Evolutionary conservation across 2,329 filamentous ascomycete species (phyloP), one percentile per base, ranked within the genome.

Genomic region (Diaporthe citri): DNA sequence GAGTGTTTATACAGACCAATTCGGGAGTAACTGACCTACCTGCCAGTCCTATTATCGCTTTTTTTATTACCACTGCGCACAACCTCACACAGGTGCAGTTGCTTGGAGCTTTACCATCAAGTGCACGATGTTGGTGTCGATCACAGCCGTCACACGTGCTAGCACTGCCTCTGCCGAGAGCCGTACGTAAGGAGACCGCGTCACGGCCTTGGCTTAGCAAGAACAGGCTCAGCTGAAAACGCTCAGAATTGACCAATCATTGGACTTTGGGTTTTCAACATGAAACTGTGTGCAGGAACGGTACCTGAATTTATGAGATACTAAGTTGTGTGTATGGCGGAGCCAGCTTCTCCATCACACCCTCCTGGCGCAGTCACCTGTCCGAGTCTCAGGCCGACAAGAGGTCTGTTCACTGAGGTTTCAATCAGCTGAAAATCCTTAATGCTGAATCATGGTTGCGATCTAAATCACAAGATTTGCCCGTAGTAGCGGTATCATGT

Each of bases 101-200:
- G 12, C 10, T 52, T 3, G 8, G 13, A 39, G 15, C 31, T 28
- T 17, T 41, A 15, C 22, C 43, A 4, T 22, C 34, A 22, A 46
- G n/a, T 34, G 12, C n/a, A 1, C 8, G 62, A 8, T 52, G 31
- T 6, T 67, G 43, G 12, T 67, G 46, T 52, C 34, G 64, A 67
- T 67, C 46, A n/a, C 15, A 52, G 46, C 64, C 48, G 2, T 67
- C 64, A 52, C 64, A 67, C 31, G 46, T 39, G 64, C 31, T 52
- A 52, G 64, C 64, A 67, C 64, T 41, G 64, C 64, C 64, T 51
- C 64, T 39, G 64, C 64, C 64, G 64, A 67, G 64, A 67, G 64
- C 64, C 31, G 64, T 67, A 67, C 64, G 64, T 67, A 67, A 67
- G 64, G 64, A n/a, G 64, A 67, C 64, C 64, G 64, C 64, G 64